A percentile compares a stretch with the other conserved stretches of the same genome.
phyloP scores from a whole-genome alignment of 2,329 filamentous ascomycete genomes.

The Fonsecaea nubica region DNA sequence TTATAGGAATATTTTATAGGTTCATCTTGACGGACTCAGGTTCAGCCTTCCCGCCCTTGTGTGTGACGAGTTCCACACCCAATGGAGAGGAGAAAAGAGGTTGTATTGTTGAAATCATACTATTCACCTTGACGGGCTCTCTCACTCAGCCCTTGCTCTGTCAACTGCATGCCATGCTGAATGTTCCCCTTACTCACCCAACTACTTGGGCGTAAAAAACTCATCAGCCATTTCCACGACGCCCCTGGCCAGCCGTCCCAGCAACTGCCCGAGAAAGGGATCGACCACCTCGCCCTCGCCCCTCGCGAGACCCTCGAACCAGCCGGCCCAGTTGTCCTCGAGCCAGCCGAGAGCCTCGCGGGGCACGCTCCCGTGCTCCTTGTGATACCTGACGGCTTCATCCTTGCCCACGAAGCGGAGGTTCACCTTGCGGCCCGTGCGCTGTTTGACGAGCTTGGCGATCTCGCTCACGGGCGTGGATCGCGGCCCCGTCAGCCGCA shows the following conservation, averaged over 20 bases:
- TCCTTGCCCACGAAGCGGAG: slow-evolving; percentile 4
- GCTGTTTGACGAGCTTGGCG: slow-evolving; percentile 3
- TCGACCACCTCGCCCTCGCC: slow-evolving; percentile 15
- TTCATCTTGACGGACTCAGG: too few relatives aligned
- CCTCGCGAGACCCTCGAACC: slow-evolving; percentile 1
- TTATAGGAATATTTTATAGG: too few relatives aligned
- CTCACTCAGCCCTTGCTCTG: neutral
- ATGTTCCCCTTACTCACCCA: neutral
- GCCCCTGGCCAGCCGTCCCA: slow-evolving; percentile 5
- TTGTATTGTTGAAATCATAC: too few relatives aligned
- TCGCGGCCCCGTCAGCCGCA: slow-evolving; percentile 6
- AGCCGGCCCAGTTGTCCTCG: slow-evolving; percentile 15
- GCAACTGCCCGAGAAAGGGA: neutral
- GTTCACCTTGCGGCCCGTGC: neutral
- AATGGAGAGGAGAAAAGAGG: too few relatives aligned
- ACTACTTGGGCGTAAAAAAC: slow-evolving; percentile 5
- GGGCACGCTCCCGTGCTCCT: slow-evolving; percentile 7
- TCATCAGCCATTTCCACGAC: slow-evolving; percentile 13
- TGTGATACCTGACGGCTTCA: slow-evolving; percentile 10
- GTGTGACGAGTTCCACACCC: too few relatives aligned
- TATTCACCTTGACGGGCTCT: too few relatives aligned
- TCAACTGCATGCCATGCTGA: too few relatives aligned
- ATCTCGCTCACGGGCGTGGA: slow-evolving; percentile 14
- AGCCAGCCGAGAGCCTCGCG: slow-evolving; percentile 9
- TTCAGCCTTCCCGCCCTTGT: too few relatives aligned